Evolutionary conservation across 495 filamentous ascomycete genomes (phyloP).

Genomic region (Sabuloglossum arenarium): DNA sequence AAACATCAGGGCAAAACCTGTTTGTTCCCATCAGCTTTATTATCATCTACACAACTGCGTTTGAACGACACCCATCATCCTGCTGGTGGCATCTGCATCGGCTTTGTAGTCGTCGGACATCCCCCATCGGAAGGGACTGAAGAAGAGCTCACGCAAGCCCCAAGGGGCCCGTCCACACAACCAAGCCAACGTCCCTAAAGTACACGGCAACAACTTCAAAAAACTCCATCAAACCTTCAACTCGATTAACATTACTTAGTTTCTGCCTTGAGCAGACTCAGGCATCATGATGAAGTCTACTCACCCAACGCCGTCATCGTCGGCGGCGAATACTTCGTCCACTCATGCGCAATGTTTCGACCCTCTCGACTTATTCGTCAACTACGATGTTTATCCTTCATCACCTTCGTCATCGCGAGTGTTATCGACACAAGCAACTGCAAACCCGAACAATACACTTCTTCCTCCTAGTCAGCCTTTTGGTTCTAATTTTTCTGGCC

Average conservation of each 20-base stretch:
- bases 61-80: too few species aligned
- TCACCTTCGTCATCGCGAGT: conserved; percentile 12
- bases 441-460: conserved; percentile 19
- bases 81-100: too few species aligned
- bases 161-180: background rate
- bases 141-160: background rate
- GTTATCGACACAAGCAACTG: conserved; percentile 15
- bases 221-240: background rate
- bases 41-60: too few species aligned
- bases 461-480: conserved; percentile 15
- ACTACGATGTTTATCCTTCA: conserved; percentile 28
- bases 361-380: conserved; percentile 22
- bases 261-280: background rate
- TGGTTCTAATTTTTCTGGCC: conserved; percentile 33
- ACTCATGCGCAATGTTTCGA: conserved; percentile 22
- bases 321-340: conserved; percentile 27
- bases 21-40: too few species aligned
- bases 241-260: background rate
- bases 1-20: too few species aligned
- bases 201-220: background rate
- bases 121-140: background rate
- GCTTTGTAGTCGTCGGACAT: background rate
- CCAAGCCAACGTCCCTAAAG: background rate
- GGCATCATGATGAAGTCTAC: background rate
- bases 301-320: conserved; percentile 13